Base-by-base conservation (phyloP, 441 rosid genomes). In the Pelargonium fulgidum region DNA sequence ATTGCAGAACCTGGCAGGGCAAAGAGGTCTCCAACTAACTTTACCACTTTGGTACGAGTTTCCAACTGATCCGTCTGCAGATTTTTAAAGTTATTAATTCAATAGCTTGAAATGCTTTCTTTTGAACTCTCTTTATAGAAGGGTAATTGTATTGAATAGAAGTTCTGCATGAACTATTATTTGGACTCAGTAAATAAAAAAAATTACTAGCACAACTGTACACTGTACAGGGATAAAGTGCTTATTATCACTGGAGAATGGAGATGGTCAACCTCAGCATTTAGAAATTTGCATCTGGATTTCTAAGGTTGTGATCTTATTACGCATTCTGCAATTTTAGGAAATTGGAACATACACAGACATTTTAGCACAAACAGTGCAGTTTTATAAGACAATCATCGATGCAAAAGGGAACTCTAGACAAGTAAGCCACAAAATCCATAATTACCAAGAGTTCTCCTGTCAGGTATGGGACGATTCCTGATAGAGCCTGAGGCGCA, bases 361-460 rank as follows among this genome's bases (percentile, higher is more conserved):
- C 44, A 29, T 62, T 33, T 62, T 62, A 13, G 44, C 65, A 29
- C 3, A 19, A 29, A 62, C 64, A 24, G 44, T 62, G 10, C 1
- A 62, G 44, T 62, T 62, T 29, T 63, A 63, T 8, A 63, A 8
- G 36, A 36, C 20, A 26, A 26, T 62, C 65, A 42, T 63, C 14
- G 14, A 63, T 52, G 36, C 41, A 65, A 10, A 5, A 20, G 33
- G 26, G 19, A 44, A 64, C 19, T 29, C 22, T 41, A 50, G 68
- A 73, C 56, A 68, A 24, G 56, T 24, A 44, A 59, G 69, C 61
- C 68, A 78, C 26, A 66, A 48, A 73, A 68, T 65, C 54, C 48
- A 48, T 62, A 45, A 67, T 81, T 92, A 96, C 99, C 99, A 96
- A 81, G 68, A 96, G 86, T 84, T 96, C 99, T 73, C 99, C 98